Evolutionary conservation across 1,284 basidiomycete genomes (phyloP).

Genomic region (Mycena citricolor): DNA sequence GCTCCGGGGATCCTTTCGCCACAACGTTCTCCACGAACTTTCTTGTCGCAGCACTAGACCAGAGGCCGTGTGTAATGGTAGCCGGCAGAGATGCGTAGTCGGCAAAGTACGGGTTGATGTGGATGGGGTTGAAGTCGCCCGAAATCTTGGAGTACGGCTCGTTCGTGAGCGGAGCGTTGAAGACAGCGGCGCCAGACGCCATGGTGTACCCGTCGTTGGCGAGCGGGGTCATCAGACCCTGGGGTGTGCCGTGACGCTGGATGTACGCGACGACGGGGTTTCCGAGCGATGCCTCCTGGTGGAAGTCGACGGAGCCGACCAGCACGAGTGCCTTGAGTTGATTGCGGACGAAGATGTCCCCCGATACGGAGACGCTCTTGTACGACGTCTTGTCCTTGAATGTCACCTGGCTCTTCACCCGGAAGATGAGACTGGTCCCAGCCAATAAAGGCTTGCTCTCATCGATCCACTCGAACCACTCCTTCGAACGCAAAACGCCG

Average conservation of each 20-base stretch:
- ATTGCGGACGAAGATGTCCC: constrained; percentile 83
- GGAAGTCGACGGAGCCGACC: constrained; percentile 86
- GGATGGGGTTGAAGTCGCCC: constrained; percentile 98
- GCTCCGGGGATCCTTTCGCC: constrained; percentile 89
- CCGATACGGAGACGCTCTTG: constrained; percentile 80
- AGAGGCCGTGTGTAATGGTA: constrained; percentile 98
- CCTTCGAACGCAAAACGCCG: constrained; percentile 91
- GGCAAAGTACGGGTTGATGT: constrained; percentile 98
- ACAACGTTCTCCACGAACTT: constrained; percentile 93
- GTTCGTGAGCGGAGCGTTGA: constrained; percentile 84
- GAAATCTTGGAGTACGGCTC: constrained; percentile 95
- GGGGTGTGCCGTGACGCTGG: constrained; percentile 82
- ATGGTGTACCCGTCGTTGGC: constrained; percentile 86
- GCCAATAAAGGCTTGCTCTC: constrained; percentile 75
- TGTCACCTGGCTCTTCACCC: constrained; percentile 78
- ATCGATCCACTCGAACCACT: constrained; percentile 97
- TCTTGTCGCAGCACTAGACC: constrained; percentile 93
- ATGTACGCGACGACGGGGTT: constrained; percentile 95
- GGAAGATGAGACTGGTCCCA: constrained; percentile 88
- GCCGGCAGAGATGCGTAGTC: constrained; percentile 91
- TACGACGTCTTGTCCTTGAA: constrained; percentile 92
- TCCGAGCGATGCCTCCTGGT: constrained; percentile 84
- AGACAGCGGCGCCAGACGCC: constrained; percentile 57
- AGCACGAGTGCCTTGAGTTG: constrained; percentile 85
- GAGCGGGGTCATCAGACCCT: constrained; percentile 78